These are phyloP conservation scores for Diplodia sapinea DNA, from an alignment of 2,329 filamentous ascomycete species.

Conservation along the genomic window DNA sequence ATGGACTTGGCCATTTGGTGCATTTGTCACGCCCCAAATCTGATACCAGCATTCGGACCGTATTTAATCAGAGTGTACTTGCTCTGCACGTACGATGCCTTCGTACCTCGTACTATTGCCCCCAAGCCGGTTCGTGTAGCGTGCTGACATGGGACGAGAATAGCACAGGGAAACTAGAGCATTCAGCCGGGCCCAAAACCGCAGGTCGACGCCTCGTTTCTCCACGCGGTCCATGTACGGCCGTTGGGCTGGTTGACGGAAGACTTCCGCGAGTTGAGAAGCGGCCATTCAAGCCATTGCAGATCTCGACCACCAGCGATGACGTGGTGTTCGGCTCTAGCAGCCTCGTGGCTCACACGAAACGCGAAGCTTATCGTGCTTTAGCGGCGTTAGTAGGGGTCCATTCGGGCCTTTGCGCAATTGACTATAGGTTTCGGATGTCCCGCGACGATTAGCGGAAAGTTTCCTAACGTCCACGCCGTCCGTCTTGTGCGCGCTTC, in stretches of 20 bases:
- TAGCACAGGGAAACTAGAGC: neutral
- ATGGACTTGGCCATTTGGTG: conserved; percentile 17
- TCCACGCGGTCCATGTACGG: conserved; percentile 9
- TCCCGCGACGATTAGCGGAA: conserved; percentile 15
- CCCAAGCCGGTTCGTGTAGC: neutral
- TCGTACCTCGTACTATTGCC: neutral
- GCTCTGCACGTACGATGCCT: neutral
- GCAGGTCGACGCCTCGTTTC: neutral
- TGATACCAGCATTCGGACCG: conserved; percentile 9
- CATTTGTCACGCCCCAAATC: conserved; percentile 21
- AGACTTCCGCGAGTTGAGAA: neutral
- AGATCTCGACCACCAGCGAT: neutral
- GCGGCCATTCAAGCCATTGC: neutral
- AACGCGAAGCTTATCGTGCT: conserved; percentile 6
- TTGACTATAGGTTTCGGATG: conserved; percentile 13
- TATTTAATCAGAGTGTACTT: neutral
- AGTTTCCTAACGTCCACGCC: conserved; percentile 10
- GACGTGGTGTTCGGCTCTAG: neutral
- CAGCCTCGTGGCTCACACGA: conserved; percentile 11
- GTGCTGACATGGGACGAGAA: neutral
- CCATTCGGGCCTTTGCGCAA: conserved; percentile 14
- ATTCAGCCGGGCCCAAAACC: conserved; percentile 7
- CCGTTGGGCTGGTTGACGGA: neutral
- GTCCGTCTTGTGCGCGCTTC: neutral
- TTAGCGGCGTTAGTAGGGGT: conserved; percentile 5